A percentile compares a stretch with the other conserved stretches of the same genome.
Conservation (phyloP, 257 asterid species). For the Ballota nigra region DNA sequence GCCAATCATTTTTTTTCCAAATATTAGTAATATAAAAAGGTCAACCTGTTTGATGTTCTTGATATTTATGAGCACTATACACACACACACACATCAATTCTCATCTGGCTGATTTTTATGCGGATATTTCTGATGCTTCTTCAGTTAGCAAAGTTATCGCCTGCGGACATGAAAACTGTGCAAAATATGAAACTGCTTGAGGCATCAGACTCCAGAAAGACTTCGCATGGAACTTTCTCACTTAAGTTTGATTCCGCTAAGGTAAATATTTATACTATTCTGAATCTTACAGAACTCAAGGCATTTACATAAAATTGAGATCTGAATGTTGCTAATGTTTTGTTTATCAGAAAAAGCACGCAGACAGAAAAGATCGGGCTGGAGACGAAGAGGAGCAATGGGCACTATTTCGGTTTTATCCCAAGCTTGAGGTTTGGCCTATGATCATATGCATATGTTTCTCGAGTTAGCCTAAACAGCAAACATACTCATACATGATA, state of each 20-base stretch:
- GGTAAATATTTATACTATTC: slow-evolving; percentile 39
- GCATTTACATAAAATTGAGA: slow-evolving; percentile 18
- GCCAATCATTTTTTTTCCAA: background rate
- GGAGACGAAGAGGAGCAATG: slow-evolving; percentile 84
- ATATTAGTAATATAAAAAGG: background rate
- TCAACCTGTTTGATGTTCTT: background rate
- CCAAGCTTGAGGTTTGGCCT: slow-evolving; percentile 77
- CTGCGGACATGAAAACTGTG: slow-evolving; percentile 85
- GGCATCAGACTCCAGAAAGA: slow-evolving; percentile 56
- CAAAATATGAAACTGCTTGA: slow-evolving; percentile 81
- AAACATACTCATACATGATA: background rate
- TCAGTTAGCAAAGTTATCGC: slow-evolving; percentile 84
- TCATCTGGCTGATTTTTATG: slow-evolving; percentile 8
- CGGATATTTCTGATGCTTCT: slow-evolving; percentile 23
- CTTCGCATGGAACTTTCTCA: slow-evolving; percentile 68
- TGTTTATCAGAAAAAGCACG: slow-evolving; percentile 64
- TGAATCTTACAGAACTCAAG: slow-evolving; percentile 1
- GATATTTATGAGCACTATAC: background rate
- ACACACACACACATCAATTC: background rate
- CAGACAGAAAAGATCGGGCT: slow-evolving; percentile 82
- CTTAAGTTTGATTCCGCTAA: slow-evolving; percentile 88
- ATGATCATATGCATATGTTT: slow-evolving; percentile 22
- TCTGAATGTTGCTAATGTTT: slow-evolving; percentile 38
- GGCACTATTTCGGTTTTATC: slow-evolving; percentile 88
- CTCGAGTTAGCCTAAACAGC: slow-evolving; percentile 11